Base-by-base conservation (phyloP, 768 basidiomycete genomes). In the Cyclocybe cylindracea region DNA sequence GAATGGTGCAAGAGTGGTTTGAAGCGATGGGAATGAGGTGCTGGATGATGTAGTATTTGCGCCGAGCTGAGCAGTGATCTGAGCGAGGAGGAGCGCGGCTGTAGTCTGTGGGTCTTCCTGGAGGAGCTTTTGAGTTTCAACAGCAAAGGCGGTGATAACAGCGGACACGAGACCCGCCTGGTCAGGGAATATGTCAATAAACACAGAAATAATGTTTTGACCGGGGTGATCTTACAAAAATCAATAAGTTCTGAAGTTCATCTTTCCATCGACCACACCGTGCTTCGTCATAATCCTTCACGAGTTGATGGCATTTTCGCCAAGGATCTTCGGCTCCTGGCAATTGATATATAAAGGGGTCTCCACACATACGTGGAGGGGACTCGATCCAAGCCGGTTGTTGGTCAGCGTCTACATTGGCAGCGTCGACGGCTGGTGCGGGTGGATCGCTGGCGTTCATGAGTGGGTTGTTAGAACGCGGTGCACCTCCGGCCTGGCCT, bases 111-210 rank as follows among this genome's bases (percentile, higher is more conserved):
- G 41, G 37, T 56, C 46, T 37, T 38, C 37, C 2, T 40, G 45
- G 13, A 61, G 33, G 40, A 56, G 37, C 13, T 59, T 42, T 11
- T 54, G 51, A 31, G 58, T 54, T 40, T 61, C 55, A n/a, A 57
- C 44, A 7, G 50, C 38, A 43, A 61, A 61, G 2, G 58, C 58
- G 3, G 58, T 59, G 1, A 57, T 54, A 7, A 50, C 46, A 9
- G 58, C 54, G 16, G 60, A 59, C 38, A 56, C 54, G 7, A 61
- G 36, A 10, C 60, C 60, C 10, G 60, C 58, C 58, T 59, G 24
- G 24, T 5, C 24, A 24, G 24, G 5, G 24, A 42, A 24, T 34
- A 18, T 10, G 11, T 11, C 7, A 11, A 31, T 16, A 9, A 24
- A 29, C 5, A 13, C 10, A 46, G 37, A 48, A 10, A 18, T 19